A percentile compares a stretch with the other conserved stretches of the same genome.
Conservation (phyloP, 129 eudicot genomes). For the Solidago caesia region DNA sequence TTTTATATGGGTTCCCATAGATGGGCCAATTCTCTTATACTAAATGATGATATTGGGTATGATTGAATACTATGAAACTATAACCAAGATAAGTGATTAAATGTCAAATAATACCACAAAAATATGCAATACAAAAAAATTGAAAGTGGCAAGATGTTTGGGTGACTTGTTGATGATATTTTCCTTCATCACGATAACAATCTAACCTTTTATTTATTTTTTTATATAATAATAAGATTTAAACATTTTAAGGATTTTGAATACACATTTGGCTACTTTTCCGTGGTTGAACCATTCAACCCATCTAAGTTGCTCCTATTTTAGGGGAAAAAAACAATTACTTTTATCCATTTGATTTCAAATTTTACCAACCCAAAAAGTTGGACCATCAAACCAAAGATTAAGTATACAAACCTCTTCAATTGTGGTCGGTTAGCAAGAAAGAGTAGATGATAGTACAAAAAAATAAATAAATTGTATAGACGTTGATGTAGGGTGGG, state of each 20-base stretch:
- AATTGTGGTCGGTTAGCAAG: constrained; percentile 73
- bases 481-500: no score
- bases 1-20: no score
- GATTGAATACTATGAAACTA: no score
- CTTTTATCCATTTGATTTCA: neutral
- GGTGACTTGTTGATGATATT: neutral
- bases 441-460: constrained; percentile 48
- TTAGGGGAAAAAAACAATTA: neutral
- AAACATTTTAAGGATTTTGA: neutral
- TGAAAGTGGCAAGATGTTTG: no score
- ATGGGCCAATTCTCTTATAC: no score
- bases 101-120: no score
- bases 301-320: neutral
- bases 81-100: no score
- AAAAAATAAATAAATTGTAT: no score
- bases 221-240: neutral
- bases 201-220: no score
- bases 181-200: neutral
- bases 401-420: constrained; percentile 66
- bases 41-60: no score
- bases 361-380: neutral
- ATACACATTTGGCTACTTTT: neutral
- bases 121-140: no score
- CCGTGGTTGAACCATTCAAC: neutral
- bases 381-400: constrained; percentile 6